Base-by-base conservation (phyloP, 345 rosid species). In the Trapa incisa region DNA sequence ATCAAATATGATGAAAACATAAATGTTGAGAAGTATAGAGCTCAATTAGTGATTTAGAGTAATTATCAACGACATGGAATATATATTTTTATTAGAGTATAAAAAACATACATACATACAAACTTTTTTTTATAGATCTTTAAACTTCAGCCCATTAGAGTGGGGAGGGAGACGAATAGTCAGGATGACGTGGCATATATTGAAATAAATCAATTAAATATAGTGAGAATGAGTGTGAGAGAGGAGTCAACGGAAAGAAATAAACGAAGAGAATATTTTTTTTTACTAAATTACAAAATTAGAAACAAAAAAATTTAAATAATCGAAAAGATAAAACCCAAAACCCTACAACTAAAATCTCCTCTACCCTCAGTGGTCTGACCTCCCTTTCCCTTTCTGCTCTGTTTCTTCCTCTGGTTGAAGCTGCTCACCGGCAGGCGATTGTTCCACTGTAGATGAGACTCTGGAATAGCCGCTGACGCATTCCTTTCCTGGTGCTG, bases 241-340 rank as follows among this genome's bases (percentile, higher is more conserved):
- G 29, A 22, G 29, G 29, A 22, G 29, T 22, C 29, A 22, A 22
- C 29, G 29, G 29, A 22, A 0, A 22, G 29, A 22, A 22, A 22
- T 22, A 22, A 22, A 22, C 29, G 29, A 22, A 9, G 47, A 22
- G 29, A 38, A 67, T 45, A 67, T 48, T 22, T 43, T 67, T 52
- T 22, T 37, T 37, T 1, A 10, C 48, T 5, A 47, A 52, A 2
- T 29, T 22, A 53, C 53, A 67, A 67, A 37, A 15, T 22, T 22
- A 22, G 29, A 50, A 52, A 67, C 32, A 48, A 12, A 67, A 50
- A 22, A 32, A 47, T 13, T 37, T 47, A 66, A 66, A 13, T 41
- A 61, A 75, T 64, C 76, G n/a, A 74, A 52, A 74, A 75, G 85
- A 79, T 82, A 86, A 86, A 86, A 72, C 91, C 87, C 85, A 78